A percentile compares a stretch with the other conserved stretches of the same genome.
Conservation (phyloP, 1,284 basidiomycete genomes). For the Cystobasidiaceae sp. region DNA sequence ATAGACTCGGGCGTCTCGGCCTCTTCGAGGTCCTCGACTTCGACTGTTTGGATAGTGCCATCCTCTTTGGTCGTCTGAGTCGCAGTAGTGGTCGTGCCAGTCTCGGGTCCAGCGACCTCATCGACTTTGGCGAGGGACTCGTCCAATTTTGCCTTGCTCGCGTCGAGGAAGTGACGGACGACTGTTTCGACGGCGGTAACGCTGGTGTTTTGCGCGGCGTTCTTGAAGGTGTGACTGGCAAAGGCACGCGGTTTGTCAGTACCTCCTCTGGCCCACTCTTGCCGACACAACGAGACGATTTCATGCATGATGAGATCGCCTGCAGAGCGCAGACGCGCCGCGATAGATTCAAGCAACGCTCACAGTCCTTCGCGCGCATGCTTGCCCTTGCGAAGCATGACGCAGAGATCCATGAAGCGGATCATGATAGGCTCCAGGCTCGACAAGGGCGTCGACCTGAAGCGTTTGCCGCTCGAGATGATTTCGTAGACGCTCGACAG, state of each 20-base stretch:
- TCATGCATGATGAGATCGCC: too few species aligned
- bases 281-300: too few species aligned
- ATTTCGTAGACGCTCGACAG: slow-evolving; percentile 84
- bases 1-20: slow-evolving; percentile 90
- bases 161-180: slow-evolving; percentile 79
- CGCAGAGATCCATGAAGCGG: slow-evolving; percentile 79
- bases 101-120: slow-evolving; percentile 65
- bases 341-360: too few species aligned
- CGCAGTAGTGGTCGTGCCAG: slow-evolving; percentile 1
- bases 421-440: slow-evolving; percentile 94
- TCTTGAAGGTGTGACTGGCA: slow-evolving; percentile 67
- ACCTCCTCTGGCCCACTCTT: too few species aligned
- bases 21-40: slow-evolving; percentile 51
- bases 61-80: slow-evolving; percentile 22
- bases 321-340: too few species aligned
- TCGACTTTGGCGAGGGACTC: slow-evolving; percentile 70
- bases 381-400: slow-evolving; percentile 87
- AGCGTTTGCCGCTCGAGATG: slow-evolving; percentile 80
- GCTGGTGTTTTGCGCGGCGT: slow-evolving; percentile 78
- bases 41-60: slow-evolving; percentile 35
- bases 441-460: slow-evolving; percentile 81
- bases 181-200: slow-evolving; percentile 89
- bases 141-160: slow-evolving; percentile 79
- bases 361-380: slow-evolving; percentile 85
- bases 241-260: too few species aligned